phyloP scores from a whole-genome alignment of 768 basidiomycete genomes.

The Rhodosporidiobolus odoratus region DNA sequence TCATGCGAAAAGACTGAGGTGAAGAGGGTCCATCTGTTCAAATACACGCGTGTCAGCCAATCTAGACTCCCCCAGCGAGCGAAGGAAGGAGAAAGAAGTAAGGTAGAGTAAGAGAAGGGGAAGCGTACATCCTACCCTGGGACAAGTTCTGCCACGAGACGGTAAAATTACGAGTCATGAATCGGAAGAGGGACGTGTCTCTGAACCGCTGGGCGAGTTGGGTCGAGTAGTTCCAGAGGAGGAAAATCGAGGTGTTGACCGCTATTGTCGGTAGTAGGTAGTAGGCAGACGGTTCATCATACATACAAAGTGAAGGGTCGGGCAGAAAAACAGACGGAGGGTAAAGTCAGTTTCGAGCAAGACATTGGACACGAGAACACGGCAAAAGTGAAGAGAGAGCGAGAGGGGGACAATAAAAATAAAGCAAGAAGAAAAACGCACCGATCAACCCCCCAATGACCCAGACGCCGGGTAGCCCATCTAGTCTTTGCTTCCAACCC shows the following conservation, averaged over 20 bases:
- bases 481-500: conserved; percentile 6
- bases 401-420: neutral
- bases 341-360: too few relatives aligned
- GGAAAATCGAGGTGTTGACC: conserved; percentile 20
- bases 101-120: neutral
- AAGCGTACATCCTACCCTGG: conserved; percentile 60
- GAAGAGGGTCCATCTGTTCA: conserved; percentile 66
- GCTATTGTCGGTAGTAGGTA: conserved; percentile 7
- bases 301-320: too few relatives aligned
- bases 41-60: neutral
- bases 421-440: neutral
- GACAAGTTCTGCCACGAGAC: conserved; percentile 59
- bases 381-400: neutral
- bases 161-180: conserved; percentile 63
- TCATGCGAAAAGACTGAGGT: conserved; percentile 61
- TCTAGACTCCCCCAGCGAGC: neutral
- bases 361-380: neutral
- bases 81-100: neutral
- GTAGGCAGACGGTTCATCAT: too few relatives aligned
- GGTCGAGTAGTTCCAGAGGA: conserved; percentile 21
- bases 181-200: conserved; percentile 49
- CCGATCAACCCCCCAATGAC: conserved; percentile 16
- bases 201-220: conserved; percentile 33
- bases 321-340: too few relatives aligned
- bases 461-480: neutral